Percentiles rank a stretch among this genome's conserved stretches.
Conservation (phyloP, 768 basidiomycete genomes). For the Boletus subparvulus region DNA sequence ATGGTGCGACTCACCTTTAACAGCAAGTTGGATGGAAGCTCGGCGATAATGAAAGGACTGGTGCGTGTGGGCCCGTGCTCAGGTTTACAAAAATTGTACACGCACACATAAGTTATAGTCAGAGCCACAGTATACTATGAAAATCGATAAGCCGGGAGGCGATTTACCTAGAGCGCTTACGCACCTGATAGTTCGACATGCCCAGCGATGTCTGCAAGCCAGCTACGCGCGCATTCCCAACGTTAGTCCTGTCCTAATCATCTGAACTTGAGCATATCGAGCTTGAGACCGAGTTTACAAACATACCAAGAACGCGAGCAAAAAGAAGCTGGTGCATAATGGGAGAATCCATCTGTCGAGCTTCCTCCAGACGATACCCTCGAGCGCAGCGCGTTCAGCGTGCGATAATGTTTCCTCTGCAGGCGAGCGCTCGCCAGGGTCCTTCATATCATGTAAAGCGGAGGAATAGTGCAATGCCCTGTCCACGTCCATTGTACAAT, state of each 20-base stretch:
- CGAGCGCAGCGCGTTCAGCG: conserved; percentile 24
- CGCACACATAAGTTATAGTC: conserved; percentile 23
- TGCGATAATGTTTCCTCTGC: background rate
- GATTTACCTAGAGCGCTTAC: background rate
- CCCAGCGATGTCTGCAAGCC: conserved; percentile 53
- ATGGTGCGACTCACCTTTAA: conserved; percentile 39
- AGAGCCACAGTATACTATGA: conserved; percentile 36
- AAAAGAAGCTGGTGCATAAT: conserved; percentile 47
- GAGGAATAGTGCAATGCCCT: background rate
- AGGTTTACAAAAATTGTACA: background rate
- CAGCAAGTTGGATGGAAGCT: conserved; percentile 60
- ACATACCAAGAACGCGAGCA: conserved; percentile 51
- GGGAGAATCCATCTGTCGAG: conserved; percentile 49
- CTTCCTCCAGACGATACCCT: conserved; percentile 46
- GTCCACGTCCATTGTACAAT: background rate
- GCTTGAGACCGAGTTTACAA: background rate
- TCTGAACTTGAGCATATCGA: background rate
- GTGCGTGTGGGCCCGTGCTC: background rate
- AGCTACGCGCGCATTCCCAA: conserved; percentile 59
- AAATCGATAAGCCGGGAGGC: background rate
- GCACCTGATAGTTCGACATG: conserved; percentile 27
- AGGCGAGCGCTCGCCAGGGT: background rate
- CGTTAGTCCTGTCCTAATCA: conserved; percentile 41
- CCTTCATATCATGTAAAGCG: background rate
- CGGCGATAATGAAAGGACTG: conserved; percentile 52